Conservation (phyloP, 1,139 yeast species). For the Kurtzmaniella quercitrusa region DNA sequence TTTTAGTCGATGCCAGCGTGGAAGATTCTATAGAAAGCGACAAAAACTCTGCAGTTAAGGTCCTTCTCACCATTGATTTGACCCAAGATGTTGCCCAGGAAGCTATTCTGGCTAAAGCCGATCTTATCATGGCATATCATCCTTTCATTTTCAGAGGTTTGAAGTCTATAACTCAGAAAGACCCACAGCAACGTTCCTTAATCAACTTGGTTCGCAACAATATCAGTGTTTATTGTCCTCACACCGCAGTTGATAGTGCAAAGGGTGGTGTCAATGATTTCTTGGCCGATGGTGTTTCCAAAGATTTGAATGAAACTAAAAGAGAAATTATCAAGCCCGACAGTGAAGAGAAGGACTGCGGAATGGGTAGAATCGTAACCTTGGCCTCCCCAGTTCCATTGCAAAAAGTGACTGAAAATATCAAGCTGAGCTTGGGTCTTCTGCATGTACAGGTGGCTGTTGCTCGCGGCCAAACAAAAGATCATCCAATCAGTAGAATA, state of each 20-base stretch:
- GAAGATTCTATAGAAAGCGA: slow-evolving; percentile 15
- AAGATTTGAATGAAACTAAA: slow-evolving; percentile 17
- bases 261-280: slow-evolving; percentile 91
- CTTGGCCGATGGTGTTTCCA: slow-evolving; percentile 61
- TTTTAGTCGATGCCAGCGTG: slow-evolving; percentile 61
- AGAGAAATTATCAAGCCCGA: slow-evolving; percentile 29
- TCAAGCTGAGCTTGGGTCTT: slow-evolving; percentile 55
- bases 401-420: slow-evolving; percentile 41
- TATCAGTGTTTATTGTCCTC: slow-evolving; percentile 89
- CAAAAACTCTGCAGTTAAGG: slow-evolving; percentile 27
- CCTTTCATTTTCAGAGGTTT: slow-evolving; percentile 92
- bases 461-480: slow-evolving; percentile 27
- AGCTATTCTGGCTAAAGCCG: slow-evolving; percentile 53
- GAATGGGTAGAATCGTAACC: slow-evolving; percentile 76
- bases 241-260: slow-evolving; percentile 94
- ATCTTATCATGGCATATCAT: slow-evolving; percentile 80
- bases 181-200: slow-evolving; percentile 80
- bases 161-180: slow-evolving; percentile 62
- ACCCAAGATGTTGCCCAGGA: slow-evolving; percentile 84
- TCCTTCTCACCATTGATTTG: slow-evolving; percentile 78
- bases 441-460: slow-evolving; percentile 61
- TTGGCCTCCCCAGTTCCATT: slow-evolving; percentile 45
- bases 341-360: slow-evolving; percentile 45
- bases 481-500: slow-evolving; percentile 41
- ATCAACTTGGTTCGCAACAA: slow-evolving; percentile 68